phyloP scores from a whole-genome alignment of 1,284 basidiomycete genomes.

The Puccinia novopanici region DNA sequence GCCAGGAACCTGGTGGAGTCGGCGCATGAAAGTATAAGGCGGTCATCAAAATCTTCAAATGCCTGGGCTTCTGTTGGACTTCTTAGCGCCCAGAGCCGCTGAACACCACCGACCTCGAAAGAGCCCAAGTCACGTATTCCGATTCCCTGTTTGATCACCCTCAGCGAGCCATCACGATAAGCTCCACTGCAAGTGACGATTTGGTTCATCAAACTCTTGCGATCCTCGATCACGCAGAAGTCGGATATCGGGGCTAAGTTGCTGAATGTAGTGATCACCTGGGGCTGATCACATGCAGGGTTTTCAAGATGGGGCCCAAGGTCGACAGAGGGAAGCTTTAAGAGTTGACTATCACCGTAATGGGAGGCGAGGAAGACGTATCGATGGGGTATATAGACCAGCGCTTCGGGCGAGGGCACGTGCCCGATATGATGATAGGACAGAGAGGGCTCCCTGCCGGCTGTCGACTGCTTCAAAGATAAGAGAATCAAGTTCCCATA shows the following conservation, averaged over 20 bases:
- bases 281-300: neutral
- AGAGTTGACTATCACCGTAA: conserved; percentile 42
- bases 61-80: neutral
- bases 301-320: neutral
- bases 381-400: conserved; percentile 31
- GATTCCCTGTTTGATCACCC: conserved; percentile 34
- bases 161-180: conserved; percentile 39
- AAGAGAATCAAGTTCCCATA: conserved; percentile 29
- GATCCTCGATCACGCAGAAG: conserved; percentile 16
- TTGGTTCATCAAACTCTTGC: conserved; percentile 14
- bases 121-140: conserved; percentile 5
- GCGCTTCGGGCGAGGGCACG: conserved; percentile 39
- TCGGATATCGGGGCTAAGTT: conserved; percentile 45
- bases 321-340: conserved; percentile 3
- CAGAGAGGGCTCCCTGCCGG: neutral
- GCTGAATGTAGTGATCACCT: conserved; percentile 21
- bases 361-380: conserved; percentile 45
- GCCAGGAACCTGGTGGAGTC: conserved; percentile 24
- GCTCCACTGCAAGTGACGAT: conserved; percentile 46
- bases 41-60: conserved; percentile 30
- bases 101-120: conserved; percentile 26
- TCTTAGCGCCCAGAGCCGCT: conserved; percentile 33
- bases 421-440: conserved; percentile 6
- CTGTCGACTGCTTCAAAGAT: neutral
- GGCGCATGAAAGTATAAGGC: conserved; percentile 24